These are phyloP conservation scores for Phyllosticta citriasiana DNA, from an alignment of 2,329 filamentous ascomycete species.

Conservation along the genomic window DNA sequence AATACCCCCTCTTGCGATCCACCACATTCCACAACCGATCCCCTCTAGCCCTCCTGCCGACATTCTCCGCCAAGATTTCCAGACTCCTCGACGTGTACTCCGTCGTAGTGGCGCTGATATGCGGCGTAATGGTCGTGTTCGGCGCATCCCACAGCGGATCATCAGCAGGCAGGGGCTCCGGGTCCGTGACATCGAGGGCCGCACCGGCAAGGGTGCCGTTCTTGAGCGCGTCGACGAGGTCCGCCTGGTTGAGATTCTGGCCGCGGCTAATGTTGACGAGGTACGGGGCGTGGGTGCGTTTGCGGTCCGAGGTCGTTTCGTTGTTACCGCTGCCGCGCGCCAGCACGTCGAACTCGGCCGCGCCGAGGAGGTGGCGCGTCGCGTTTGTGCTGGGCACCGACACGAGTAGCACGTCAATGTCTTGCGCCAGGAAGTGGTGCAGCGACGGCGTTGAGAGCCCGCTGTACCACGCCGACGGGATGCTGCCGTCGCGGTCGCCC, in stretches of 20 bases:
- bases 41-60: constrained; percentile 43
- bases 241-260: constrained; percentile 50
- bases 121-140: constrained; percentile 61
- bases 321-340: constrained; percentile 23
- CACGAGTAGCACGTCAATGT: constrained; percentile 48
- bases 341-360: constrained; percentile 47
- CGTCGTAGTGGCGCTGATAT: constrained; percentile 47
- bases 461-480: constrained; percentile 48
- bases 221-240: constrained; percentile 52
- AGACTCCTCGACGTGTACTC: constrained; percentile 49
- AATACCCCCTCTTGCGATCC: constrained; percentile 52
- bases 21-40: constrained; percentile 52
- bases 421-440: constrained; percentile 44
- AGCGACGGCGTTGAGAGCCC: constrained; percentile 43
- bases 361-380: constrained; percentile 46
- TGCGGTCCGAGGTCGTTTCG: not conserved
- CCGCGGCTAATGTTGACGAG: constrained; percentile 65
- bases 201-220: constrained; percentile 52
- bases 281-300: constrained; percentile 40
- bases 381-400: constrained; percentile 46
- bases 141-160: constrained; percentile 60
- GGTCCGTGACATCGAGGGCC: constrained; percentile 69
- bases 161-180: constrained; percentile 61
- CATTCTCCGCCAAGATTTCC: constrained; percentile 48
- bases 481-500: constrained; percentile 46